Conservation (phyloP, 164 flowering plant genomes). For the Nymphaea colorata region DNA sequence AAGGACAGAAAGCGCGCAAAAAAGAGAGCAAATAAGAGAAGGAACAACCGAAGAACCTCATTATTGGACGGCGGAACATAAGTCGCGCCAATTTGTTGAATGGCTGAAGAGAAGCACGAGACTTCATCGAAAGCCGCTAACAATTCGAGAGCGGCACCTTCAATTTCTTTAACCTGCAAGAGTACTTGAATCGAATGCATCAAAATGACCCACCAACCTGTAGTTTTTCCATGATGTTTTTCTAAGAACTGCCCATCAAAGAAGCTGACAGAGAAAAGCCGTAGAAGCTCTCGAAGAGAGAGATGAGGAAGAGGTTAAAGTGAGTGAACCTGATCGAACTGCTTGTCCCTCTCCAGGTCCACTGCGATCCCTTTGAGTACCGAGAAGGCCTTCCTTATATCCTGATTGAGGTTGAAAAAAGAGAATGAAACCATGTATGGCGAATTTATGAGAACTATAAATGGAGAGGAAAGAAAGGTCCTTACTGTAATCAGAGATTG, state of each 20-base stretch:
- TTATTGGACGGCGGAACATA: slow-evolving; percentile 28
- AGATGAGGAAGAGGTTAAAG: neutral
- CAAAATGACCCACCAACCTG: neutral
- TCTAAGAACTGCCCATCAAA: too few relatives aligned
- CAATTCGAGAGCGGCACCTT: slow-evolving; percentile 44
- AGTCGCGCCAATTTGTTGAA: slow-evolving; percentile 36
- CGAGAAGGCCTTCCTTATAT: slow-evolving; percentile 34
- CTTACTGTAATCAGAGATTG: slow-evolving; percentile 42
- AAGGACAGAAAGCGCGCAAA: neutral
- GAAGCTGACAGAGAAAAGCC: too few relatives aligned
- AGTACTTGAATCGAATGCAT: neutral
- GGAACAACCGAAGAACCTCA: slow-evolving; percentile 24
- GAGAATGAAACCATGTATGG: neutral
- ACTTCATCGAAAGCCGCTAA: slow-evolving; percentile 38
- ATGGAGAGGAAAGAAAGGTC: neutral
- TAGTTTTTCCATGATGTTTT: too few relatives aligned
- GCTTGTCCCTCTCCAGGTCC: slow-evolving; percentile 53
- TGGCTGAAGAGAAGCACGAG: slow-evolving; percentile 31
- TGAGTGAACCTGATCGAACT: slow-evolving; percentile 12
- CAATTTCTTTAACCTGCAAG: slow-evolving; percentile 65
- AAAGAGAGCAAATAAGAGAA: neutral
- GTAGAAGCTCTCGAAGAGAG: neutral
- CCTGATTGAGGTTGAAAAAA: slow-evolving; percentile 29
- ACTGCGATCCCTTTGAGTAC: slow-evolving; percentile 53
- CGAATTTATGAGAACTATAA: neutral